A percentile compares a stretch with the other conserved stretches of the same genome.
These are phyloP conservation scores for Boletus patriciae DNA, from an alignment of 768 basidiomycete genomes.

Conservation along the genomic window DNA sequence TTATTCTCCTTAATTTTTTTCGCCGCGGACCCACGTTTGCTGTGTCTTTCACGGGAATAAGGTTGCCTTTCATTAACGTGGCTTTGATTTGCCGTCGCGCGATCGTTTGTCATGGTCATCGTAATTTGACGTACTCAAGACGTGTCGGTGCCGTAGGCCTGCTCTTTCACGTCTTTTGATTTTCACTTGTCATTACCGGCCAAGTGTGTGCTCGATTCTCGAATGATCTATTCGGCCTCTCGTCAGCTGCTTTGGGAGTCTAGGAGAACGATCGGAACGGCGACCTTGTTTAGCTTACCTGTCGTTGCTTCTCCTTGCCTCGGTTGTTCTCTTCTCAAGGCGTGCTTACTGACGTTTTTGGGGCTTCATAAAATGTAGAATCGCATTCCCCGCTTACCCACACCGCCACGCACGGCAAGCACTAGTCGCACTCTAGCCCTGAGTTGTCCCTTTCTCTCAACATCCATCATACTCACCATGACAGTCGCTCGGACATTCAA, in stretches of 20 bases:
- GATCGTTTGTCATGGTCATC: conserved; percentile 10
- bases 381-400: conserved; percentile 9
- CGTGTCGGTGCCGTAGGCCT: conserved; percentile 25
- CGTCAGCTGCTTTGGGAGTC: neutral
- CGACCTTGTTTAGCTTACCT: conserved; percentile 5
- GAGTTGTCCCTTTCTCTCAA: neutral
- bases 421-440: conserved; percentile 14
- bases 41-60: conserved; percentile 21
- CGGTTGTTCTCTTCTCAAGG: conserved; percentile 5
- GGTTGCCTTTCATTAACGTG: conserved; percentile 22
- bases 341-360: conserved; percentile 17
- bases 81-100: conserved; percentile 20
- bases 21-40: conserved; percentile 7
- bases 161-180: conserved; percentile 20
- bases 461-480: conserved; percentile 1
- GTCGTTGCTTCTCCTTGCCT: conserved; percentile 7
- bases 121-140: conserved; percentile 29
- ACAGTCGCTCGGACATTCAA: conserved; percentile 6
- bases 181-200: conserved; percentile 25
- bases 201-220: conserved; percentile 6
- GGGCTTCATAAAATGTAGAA: conserved; percentile 2
- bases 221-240: conserved; percentile 6
- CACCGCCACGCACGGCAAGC: conserved; percentile 2
- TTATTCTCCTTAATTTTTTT: conserved; percentile 6
- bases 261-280: conserved; percentile 18